Base-by-base conservation (phyloP, 345 rosid genomes). In the Eucalyptus pauciflora region DNA sequence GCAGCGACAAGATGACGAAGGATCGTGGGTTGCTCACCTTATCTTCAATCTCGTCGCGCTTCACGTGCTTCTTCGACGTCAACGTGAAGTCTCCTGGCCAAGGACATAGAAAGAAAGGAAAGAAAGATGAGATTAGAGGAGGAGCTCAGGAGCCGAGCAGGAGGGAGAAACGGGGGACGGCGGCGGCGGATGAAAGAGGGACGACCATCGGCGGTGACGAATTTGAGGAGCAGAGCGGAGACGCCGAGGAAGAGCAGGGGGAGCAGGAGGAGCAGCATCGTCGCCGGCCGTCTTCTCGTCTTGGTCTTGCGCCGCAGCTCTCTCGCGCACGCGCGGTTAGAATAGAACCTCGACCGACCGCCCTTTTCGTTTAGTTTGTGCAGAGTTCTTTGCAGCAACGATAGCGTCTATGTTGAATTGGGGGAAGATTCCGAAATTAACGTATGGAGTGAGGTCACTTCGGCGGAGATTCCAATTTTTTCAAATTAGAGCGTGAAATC, bases 1-100 rank as follows among this genome's bases (percentile, higher is more conserved):
- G 89, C 76, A 18, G 56, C 50, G n/a, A 22, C 10, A 24, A 50
- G 50, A 49, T 27, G 37, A 86, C 43, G 48, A 31, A 16, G 64
- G 43, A 43, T 15, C 14, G 58, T 29, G 24, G 31, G 87, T 33
- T 37, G 33, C 69, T 87, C 88, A 93, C 99, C 94, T 97, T 96
- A 87, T 96, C 98, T 92, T 96, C 95, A 58, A 97, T 94, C 88
- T 94, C 96, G 89, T 95, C 96, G 12, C 92, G 93, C 89, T 96
- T 97, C 29, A 91, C 98, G 89, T 92, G 96, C 90, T 71, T 94
- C 93, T 92, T 97, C 11, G 98, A 95, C 88, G 92, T 92, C 89
- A 97, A 90, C 2, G 99, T 95, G 87, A 95, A 93, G 90, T 97
- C 99, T 6, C 98, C 99, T 96, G 64, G 49, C 91, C 90, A 86